Evolutionary conservation across 257 asterid species (phyloP), one percentile per base, ranked within the genome.

Genomic region (Scutellaria barbata): DNA sequence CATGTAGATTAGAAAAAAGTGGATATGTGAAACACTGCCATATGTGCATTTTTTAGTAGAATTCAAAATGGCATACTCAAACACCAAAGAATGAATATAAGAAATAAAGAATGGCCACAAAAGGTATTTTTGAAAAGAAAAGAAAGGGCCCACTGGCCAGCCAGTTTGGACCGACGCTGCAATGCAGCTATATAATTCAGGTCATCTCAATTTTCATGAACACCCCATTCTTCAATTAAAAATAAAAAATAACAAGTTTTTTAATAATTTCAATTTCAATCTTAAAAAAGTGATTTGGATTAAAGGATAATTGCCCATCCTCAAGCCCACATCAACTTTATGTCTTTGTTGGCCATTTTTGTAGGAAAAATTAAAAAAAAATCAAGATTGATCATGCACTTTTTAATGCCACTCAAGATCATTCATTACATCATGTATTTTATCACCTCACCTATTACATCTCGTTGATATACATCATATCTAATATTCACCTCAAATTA

Each of bases 331-430:
- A 42, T 35, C 50, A 9, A 40, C 68, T 42, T 16, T 16, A 61
- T 17, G 9, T 63, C 10, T 63, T 43, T 17, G 20, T 63, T 43
- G 35, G 35, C 42, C 45, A 11, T 33, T 48, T 66, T 66, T 33
- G n/a, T 30, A n/a, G 45, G 7, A 14, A 12, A 47, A 43, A 46
- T 20, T 22, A 47, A 11, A 41, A 11, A 41, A 33, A 14, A 63
- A 33, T 35, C 51, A 67, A 35, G 72, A 67, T 67, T 30, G 35
- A 30, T 67, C 72, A 33, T 39, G 50, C 66, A 37, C 30, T n/a
- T 60, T 10, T 10, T 14, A 7, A 10, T 42, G 11, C 25, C 4
- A 8, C 39, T 57, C 33, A 25, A 25, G 43, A 57, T 11, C 9
- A 11, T 12, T 57, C 20, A 30, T 57, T 30, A 16, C 63, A 57